Percentiles rank a stretch among this genome's conserved stretches.
Conservation (phyloP, 1,139 yeast genomes). For the Pichia terricola region DNA sequence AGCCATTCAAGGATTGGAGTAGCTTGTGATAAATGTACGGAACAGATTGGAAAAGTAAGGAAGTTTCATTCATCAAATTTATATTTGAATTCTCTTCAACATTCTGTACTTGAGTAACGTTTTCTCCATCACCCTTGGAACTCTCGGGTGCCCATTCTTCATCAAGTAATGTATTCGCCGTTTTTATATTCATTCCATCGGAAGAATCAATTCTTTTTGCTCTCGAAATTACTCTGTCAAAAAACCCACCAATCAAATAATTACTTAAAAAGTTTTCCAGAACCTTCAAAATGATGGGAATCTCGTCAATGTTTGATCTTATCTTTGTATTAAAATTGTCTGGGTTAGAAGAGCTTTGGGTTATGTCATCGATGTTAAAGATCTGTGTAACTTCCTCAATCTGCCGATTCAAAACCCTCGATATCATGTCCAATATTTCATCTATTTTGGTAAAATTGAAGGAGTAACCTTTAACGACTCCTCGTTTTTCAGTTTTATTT, state of each 20-base stretch:
- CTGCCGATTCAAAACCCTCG: conserved; percentile 17
- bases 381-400: conserved; percentile 21
- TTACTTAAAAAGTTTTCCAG: conserved; percentile 26
- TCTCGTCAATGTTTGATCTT: conserved; percentile 21
- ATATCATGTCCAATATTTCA: conserved; percentile 17
- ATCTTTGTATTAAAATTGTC: background rate
- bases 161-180: background rate
- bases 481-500: conserved; percentile 10
- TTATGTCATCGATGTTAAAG: conserved; percentile 20
- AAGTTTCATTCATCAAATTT: conserved; percentile 24
- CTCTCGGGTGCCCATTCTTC: conserved; percentile 18
- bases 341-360: no score
- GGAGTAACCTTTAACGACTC: conserved; percentile 23
- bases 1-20: conserved; percentile 14
- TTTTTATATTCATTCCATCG: conserved; percentile 15
- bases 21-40: conserved; percentile 24
- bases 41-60: conserved; percentile 26
- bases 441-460: conserved; percentile 19
- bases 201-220: conserved; percentile 29
- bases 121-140: conserved; percentile 10
- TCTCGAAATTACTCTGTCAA: conserved; percentile 28
- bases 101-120: background rate
- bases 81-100: conserved; percentile 5
- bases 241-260: conserved; percentile 24
- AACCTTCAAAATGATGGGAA: conserved; percentile 22